Evolutionary conservation across 805 yeast species (phyloP).

Genomic region (Yarrowia sp.): DNA sequence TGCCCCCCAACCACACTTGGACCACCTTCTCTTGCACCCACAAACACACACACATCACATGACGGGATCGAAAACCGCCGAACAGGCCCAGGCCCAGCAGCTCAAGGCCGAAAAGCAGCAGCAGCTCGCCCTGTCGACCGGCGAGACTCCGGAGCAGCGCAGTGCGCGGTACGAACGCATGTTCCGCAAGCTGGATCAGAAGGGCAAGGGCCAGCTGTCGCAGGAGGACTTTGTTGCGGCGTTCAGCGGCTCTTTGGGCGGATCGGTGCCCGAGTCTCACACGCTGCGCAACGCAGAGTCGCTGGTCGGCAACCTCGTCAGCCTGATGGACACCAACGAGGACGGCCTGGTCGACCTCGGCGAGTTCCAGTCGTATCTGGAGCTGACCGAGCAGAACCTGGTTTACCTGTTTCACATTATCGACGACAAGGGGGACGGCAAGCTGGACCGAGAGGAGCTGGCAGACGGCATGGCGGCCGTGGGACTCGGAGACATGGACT

Average conservation of each 20-base stretch:
- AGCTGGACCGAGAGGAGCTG: conserved; percentile 62
- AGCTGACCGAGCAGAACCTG: conserved; percentile 69
- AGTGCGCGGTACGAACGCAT: conserved; percentile 13
- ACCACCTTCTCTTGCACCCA: too few relatives aligned
- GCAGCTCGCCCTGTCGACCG: conserved; percentile 17
- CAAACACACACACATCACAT: neutral
- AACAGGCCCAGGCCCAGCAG: conserved; percentile 8
- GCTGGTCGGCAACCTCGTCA: conserved; percentile 57
- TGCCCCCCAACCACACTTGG: too few relatives aligned
- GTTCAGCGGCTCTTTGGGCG: conserved; percentile 12
- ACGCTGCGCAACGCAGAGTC: conserved; percentile 43
- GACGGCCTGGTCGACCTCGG: conserved; percentile 50
- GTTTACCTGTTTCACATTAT: conserved; percentile 62
- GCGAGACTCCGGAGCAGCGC: conserved; percentile 17
- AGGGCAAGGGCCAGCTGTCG: conserved; percentile 16
- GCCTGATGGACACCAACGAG: conserved; percentile 50
- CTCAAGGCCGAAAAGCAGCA: conserved; percentile 21
- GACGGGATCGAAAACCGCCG: conserved; percentile 1
- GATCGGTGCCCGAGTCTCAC: conserved; percentile 15
- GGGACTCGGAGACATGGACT: conserved; percentile 53
- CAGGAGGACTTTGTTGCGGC: conserved; percentile 15
- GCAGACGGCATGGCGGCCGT: conserved; percentile 59
- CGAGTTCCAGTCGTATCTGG: conserved; percentile 64
- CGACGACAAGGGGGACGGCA: conserved; percentile 74
- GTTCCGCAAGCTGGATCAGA: conserved; percentile 9